Conservation (phyloP, 495 filamentous ascomycete genomes). For the Mytilinidion resinicola region DNA sequence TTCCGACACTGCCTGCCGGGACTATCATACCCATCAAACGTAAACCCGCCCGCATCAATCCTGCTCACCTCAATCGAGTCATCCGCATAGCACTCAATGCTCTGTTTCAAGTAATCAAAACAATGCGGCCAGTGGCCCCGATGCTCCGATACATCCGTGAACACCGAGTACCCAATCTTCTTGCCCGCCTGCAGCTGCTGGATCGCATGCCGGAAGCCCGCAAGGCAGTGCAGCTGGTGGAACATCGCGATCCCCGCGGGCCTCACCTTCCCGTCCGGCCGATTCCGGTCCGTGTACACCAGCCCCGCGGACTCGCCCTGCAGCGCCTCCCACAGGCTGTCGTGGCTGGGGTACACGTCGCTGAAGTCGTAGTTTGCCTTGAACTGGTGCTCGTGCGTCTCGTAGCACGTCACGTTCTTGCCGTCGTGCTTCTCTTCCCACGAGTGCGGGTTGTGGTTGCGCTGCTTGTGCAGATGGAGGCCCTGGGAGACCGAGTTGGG, state of each 20-base stretch:
- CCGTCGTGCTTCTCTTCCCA: not conserved
- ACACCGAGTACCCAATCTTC: not conserved
- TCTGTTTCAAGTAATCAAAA: slow-evolving; percentile 14
- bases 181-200: not conserved
- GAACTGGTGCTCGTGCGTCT: not conserved
- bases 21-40: not conserved
- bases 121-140: slow-evolving; percentile 5
- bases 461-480: not conserved
- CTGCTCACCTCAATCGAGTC: slow-evolving; percentile 9
- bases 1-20: slow-evolving; percentile 9
- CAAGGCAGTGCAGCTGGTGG: slow-evolving; percentile 12
- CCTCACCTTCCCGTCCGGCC: not conserved
- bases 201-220: not conserved
- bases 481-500: not conserved
- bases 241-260: slow-evolving; percentile 7
- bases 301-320: not conserved
- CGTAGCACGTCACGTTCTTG: slow-evolving; percentile 10
- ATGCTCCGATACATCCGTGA: not conserved
- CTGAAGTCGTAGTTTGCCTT: not conserved
- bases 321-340: slow-evolving; percentile 2
- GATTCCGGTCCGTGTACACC: not conserved
- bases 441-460: not conserved
- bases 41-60: not conserved
- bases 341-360: not conserved
- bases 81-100: slow-evolving; percentile 7